Evolutionary conservation across 192 early-diverging fungal species (phyloP).

Genomic region (Allomyces javanicus): DNA sequence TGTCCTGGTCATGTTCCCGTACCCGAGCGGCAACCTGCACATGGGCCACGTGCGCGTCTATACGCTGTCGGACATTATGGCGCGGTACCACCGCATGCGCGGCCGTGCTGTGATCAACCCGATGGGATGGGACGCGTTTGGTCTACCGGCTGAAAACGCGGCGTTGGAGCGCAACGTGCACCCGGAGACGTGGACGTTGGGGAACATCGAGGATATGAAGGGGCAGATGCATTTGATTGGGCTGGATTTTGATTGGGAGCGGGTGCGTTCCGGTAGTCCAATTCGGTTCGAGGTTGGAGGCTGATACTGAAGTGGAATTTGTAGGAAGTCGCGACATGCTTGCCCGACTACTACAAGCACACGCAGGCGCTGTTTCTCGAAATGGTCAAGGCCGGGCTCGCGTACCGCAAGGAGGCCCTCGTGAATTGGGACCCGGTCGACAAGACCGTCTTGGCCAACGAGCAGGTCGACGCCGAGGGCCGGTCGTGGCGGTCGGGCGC

Average conservation of each 20-base stretch:
- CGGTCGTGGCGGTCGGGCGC: slow-evolving; percentile 83
- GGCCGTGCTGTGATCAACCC: slow-evolving; percentile 64
- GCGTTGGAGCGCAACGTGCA: slow-evolving; percentile 63
- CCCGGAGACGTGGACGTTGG: slow-evolving; percentile 60
- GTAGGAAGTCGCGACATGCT: slow-evolving; percentile 67
- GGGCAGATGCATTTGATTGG: slow-evolving; percentile 50
- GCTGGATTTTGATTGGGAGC: slow-evolving; percentile 77
- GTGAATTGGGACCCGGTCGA: slow-evolving; percentile 98
- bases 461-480: slow-evolving; percentile 76
- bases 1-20: slow-evolving; percentile 86
- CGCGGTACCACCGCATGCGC: slow-evolving; percentile 53
- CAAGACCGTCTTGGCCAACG: slow-evolving; percentile 85
- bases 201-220: slow-evolving; percentile 73
- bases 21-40: slow-evolving; percentile 78
- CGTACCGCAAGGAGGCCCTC: slow-evolving; percentile 69
- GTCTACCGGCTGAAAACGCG: slow-evolving; percentile 94
- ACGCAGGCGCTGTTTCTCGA: slow-evolving; percentile 79
- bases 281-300: neutral
- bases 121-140: slow-evolving; percentile 97
- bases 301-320: neutral
- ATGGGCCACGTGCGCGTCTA: slow-evolving; percentile 97
- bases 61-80: slow-evolving; percentile 70
- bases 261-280: slow-evolving; percentile 18
- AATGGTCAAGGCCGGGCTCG: slow-evolving; percentile 52
- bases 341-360: slow-evolving; percentile 79